Evolutionary conservation across 116 monocot species (phyloP).

Genomic region (Cymodocea nodosa): DNA sequence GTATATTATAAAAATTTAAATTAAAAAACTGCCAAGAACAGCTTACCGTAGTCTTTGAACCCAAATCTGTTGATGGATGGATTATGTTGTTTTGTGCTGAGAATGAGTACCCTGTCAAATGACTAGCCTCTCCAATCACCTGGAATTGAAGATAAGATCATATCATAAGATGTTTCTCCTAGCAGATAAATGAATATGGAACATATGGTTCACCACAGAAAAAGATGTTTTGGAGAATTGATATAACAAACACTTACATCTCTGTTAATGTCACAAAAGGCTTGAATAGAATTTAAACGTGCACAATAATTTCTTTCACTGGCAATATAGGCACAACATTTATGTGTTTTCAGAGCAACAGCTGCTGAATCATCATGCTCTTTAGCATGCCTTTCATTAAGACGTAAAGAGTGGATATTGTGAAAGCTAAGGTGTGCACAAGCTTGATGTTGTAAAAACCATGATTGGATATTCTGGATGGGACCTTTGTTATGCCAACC

Average conservation of each 20-base stretch:
- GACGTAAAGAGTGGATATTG: conserved; percentile 16
- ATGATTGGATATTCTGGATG: conserved; percentile 29
- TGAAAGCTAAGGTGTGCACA: conserved; percentile 48
- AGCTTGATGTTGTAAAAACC: conserved; percentile 47
- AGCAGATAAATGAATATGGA: neutral
- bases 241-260: conserved; percentile 46
- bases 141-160: conserved; percentile 12
- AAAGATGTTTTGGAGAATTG: neutral
- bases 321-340: conserved; percentile 94
- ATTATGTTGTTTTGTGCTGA: conserved; percentile 92
- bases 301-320: conserved; percentile 84
- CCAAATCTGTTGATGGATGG: conserved; percentile 75
- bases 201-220: neutral
- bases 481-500: conserved; percentile 23
- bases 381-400: conserved; percentile 7
- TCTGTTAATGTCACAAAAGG: conserved; percentile 85
- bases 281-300: conserved; percentile 88
- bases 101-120: conserved; percentile 89
- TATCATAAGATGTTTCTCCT: neutral
- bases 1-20: neutral
- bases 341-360: conserved; percentile 47
- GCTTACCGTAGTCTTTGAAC: conserved; percentile 93
- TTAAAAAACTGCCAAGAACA: neutral
- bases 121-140: conserved; percentile 90
- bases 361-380: conserved; percentile 1